Conservation (phyloP, 2,329 filamentous ascomycete species). For the Sarocladium kiliense region DNA sequence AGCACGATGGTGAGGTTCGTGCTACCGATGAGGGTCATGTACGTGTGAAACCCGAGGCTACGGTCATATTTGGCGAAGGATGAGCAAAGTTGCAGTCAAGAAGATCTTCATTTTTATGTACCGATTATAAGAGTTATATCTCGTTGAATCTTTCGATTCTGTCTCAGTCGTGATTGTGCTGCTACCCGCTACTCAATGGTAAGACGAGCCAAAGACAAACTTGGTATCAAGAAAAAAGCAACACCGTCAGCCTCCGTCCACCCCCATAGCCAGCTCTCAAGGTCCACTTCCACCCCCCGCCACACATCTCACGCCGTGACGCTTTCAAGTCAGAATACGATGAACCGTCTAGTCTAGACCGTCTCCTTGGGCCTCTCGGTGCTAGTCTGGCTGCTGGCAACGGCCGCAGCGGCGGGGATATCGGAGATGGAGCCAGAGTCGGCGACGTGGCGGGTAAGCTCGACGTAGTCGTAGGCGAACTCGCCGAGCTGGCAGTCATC, state of each 20-base stretch:
- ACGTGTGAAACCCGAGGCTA: no score
- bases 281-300: no score
- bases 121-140: background rate
- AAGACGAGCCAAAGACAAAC: background rate
- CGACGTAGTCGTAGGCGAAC: conserved; percentile 80
- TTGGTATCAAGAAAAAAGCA: background rate
- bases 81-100: background rate
- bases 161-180: background rate
- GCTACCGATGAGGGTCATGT: no score
- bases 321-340: no score
- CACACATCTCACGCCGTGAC: no score
- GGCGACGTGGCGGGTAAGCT: conserved; percentile 60
- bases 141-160: background rate
- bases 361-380: conserved; percentile 6
- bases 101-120: conserved; percentile 1
- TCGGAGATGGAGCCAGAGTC: conserved; percentile 20
- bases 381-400: conserved; percentile 4
- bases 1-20: no score
- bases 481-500: conserved; percentile 77
- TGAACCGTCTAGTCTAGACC: background rate
- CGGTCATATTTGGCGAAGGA: no score
- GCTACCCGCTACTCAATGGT: background rate
- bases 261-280: background rate
- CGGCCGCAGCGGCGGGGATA: background rate
- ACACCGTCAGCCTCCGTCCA: background rate